These are phyloP conservation scores for Kurtzmaniella cleridarum DNA, from an alignment of 805 yeast species.

Conservation along the genomic window DNA sequence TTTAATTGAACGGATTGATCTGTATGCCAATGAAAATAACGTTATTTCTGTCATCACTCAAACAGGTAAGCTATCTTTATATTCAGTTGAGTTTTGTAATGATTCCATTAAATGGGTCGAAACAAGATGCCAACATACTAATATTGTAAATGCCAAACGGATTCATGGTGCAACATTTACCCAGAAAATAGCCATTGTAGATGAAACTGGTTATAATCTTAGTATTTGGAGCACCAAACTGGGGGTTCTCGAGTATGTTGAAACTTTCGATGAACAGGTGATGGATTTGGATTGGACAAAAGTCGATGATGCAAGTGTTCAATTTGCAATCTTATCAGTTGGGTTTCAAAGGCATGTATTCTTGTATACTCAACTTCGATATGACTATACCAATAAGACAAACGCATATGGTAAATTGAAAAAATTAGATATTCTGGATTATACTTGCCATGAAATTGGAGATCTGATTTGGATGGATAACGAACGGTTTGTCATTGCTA, in stretches of 20 bases:
- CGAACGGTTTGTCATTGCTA: conserved; percentile 75
- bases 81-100: conserved; percentile 10
- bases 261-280: conserved; percentile 39
- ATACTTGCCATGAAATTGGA: conserved; percentile 78
- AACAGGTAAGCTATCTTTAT: conserved; percentile 21
- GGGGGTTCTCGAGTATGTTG: conserved; percentile 61
- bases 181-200: conserved; percentile 72
- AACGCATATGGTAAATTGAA: conserved; percentile 78
- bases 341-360: conserved; percentile 65
- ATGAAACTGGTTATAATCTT: conserved; percentile 43
- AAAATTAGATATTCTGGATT: conserved; percentile 61
- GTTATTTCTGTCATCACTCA: conserved; percentile 56
- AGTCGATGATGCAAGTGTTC: conserved; percentile 34
- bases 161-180: conserved; percentile 68
- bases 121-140: conserved; percentile 49
- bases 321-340: conserved; percentile 67
- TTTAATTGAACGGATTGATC: conserved; percentile 57
- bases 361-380: conserved; percentile 75
- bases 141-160: conserved; percentile 44
- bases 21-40: conserved; percentile 29
- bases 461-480: conserved; percentile 83
- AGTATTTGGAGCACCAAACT: conserved; percentile 77
- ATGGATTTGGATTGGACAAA: conserved; percentile 87
- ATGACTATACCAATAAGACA: conserved; percentile 77
- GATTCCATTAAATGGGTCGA: conserved; percentile 47